Evolutionary conservation across 345 rosid genomes (phyloP).

Genomic region (Rhodomyrtus tomentosa): DNA sequence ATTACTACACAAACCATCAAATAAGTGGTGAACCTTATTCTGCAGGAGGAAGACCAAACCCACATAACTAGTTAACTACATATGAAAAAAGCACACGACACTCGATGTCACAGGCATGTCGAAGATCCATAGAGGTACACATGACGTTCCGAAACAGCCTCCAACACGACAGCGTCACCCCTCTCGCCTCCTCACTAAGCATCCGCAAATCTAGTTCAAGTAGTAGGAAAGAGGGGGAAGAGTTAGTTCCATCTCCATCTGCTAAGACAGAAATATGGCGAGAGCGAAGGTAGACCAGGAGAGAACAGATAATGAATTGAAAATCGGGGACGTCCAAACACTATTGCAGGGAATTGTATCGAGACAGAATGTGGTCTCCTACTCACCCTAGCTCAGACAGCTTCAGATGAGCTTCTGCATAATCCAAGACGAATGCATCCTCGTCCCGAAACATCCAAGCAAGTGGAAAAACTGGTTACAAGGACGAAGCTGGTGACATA

Average conservation of each 20-base stretch:
- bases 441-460: conserved; percentile 33
- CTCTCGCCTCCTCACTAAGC: conserved; percentile 5
- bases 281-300: neutral
- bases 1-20: neutral
- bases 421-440: conserved; percentile 70
- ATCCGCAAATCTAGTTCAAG: conserved; percentile 16
- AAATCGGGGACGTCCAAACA: neutral
- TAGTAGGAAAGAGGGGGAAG: neutral
- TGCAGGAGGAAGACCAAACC: neutral
- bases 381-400: conserved; percentile 74
- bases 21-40: neutral
- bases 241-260: neutral
- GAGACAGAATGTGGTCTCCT: neutral
- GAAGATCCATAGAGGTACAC: neutral
- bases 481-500: neutral
- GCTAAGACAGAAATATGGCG: neutral
- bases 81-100: neutral
- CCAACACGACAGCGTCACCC: neutral
- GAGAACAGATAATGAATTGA: neutral
- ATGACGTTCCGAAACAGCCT: neutral
- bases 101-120: neutral
- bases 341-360: neutral
- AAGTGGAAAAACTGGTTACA: neutral
- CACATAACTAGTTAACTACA: neutral
- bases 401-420: conserved; percentile 60